Percentiles rank a stretch among this genome's conserved stretches.
Conservation (phyloP, 768 basidiomycete species). For the Mycena haematopus region DNA sequence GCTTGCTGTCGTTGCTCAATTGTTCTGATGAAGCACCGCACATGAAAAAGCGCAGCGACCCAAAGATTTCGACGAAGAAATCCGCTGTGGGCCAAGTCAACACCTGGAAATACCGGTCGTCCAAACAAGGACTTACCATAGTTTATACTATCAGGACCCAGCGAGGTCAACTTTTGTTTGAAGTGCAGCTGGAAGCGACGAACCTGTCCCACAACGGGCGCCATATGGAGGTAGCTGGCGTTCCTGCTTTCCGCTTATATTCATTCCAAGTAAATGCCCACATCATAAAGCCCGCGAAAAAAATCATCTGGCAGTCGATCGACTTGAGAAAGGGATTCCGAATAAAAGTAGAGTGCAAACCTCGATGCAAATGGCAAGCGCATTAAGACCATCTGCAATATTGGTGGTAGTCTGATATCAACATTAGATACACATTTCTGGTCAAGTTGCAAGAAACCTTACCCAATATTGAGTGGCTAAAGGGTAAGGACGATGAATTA, state of each 20-base stretch:
- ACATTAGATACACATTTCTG: no score
- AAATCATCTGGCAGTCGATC: conserved; percentile 67
- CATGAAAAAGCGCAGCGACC: conserved; percentile 68
- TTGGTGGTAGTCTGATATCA: conserved; percentile 88
- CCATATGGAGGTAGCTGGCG: conserved; percentile 12
- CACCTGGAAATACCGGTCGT: no score
- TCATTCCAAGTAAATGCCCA: conserved; percentile 84
- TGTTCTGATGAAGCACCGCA: conserved; percentile 40
- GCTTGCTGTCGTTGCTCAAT: conserved; percentile 17
- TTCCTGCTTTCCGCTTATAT: conserved; percentile 51
- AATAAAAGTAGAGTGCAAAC: conserved; percentile 31
- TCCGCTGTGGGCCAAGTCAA: conserved; percentile 50
- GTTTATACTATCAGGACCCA: conserved; percentile 36
- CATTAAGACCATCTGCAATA: conserved; percentile 83
- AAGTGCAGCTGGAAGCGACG: no score
- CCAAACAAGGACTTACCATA: conserved; percentile 33
- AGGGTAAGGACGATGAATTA: conserved; percentile 10
- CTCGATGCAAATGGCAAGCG: conserved; percentile 85
- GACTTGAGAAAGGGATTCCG: neutral
- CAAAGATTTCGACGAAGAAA: conserved; percentile 67
- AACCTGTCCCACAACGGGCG: conserved; percentile 15
- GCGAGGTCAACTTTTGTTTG: neutral
- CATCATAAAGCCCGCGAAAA: conserved; percentile 79
- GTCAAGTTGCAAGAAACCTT: neutral
- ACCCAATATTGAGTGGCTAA: conserved; percentile 78